These are phyloP conservation scores for Echeveria elegans DNA, from an alignment of 164 flowering plant species.

Conservation along the genomic window DNA sequence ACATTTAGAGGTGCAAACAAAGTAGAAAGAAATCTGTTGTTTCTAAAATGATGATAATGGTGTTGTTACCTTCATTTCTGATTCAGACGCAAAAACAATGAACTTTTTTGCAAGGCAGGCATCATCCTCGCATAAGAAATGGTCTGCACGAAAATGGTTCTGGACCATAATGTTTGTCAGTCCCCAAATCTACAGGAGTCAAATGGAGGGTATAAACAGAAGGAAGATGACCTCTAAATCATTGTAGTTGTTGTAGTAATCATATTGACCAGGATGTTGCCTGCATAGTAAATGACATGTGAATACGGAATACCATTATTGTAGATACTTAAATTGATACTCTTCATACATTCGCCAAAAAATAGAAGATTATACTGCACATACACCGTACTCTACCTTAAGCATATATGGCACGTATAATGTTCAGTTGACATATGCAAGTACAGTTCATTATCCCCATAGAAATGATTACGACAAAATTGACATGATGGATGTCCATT, in stretches of 20 bases:
- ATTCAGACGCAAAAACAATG: constrained; percentile 66
- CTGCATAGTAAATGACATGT: constrained; percentile 26
- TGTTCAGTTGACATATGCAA: constrained; percentile 89
- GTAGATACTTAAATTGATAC: neutral
- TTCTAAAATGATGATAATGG: neutral
- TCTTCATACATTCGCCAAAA: neutral
- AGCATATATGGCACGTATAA: constrained; percentile 87
- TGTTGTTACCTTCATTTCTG: constrained; percentile 72
- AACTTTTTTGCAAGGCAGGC: constrained; percentile 84
- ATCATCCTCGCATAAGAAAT: constrained; percentile 88
- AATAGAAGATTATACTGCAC: neutral
- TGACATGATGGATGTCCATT: constrained; percentile 86
- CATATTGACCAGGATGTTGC: constrained; percentile 85
- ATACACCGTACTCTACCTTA: constrained; percentile 41
- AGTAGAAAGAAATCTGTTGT: neutral
- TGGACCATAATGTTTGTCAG: constrained; percentile 14
- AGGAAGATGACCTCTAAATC: constrained; percentile 66
- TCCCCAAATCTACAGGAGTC: neutral
- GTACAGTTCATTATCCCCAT: constrained; percentile 94
- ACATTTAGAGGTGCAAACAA: neutral
- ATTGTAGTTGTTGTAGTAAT: constrained; percentile 78
- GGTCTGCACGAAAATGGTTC: constrained; percentile 81
- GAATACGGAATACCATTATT: neutral
- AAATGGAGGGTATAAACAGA: neutral
- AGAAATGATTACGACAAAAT: constrained; percentile 71